Evolutionary conservation across 257 asterid species (phyloP).

Genomic region (Misopates orontium): DNA sequence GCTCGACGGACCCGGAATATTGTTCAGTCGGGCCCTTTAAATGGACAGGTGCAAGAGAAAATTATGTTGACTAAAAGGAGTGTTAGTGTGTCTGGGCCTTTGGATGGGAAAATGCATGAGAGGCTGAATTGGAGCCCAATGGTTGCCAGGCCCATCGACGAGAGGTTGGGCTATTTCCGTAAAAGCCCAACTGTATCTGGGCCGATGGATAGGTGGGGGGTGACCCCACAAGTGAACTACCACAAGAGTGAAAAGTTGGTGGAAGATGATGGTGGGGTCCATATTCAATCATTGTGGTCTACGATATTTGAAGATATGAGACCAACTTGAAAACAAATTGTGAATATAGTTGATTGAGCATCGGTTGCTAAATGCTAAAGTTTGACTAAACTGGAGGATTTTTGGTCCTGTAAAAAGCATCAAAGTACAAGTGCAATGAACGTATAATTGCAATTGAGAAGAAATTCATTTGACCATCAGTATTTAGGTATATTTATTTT

Average conservation of each 20-base stretch:
- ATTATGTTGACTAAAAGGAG: constrained; percentile 26
- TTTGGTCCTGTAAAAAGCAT: too few species aligned
- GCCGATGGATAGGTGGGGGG: constrained; percentile 51
- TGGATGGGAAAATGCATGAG: constrained; percentile 40
- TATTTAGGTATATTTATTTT: neutral
- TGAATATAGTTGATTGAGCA: too few species aligned
- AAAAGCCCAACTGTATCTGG: constrained; percentile 51
- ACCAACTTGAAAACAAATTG: constrained; percentile 50
- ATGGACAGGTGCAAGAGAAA: constrained; percentile 34
- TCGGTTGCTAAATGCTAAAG: too few species aligned
- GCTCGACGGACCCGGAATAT: constrained; percentile 24
- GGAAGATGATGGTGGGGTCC: constrained; percentile 33
- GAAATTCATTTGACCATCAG: too few species aligned
- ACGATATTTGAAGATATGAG: constrained; percentile 84
- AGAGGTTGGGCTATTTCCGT: constrained; percentile 30
- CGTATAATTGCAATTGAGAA: too few species aligned
- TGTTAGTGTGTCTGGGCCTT: constrained; percentile 50
- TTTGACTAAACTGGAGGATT: too few species aligned
- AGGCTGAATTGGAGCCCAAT: constrained; percentile 39
- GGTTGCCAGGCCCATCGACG: constrained; percentile 35
- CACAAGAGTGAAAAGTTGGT: constrained; percentile 37
- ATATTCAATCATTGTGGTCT: constrained; percentile 67
- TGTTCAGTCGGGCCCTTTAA: constrained; percentile 69
- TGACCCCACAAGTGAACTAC: constrained; percentile 55
- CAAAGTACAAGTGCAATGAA: too few species aligned